Evolutionary conservation across 345 rosid genomes (phyloP).

Genomic region (Brassica cretica): DNA sequence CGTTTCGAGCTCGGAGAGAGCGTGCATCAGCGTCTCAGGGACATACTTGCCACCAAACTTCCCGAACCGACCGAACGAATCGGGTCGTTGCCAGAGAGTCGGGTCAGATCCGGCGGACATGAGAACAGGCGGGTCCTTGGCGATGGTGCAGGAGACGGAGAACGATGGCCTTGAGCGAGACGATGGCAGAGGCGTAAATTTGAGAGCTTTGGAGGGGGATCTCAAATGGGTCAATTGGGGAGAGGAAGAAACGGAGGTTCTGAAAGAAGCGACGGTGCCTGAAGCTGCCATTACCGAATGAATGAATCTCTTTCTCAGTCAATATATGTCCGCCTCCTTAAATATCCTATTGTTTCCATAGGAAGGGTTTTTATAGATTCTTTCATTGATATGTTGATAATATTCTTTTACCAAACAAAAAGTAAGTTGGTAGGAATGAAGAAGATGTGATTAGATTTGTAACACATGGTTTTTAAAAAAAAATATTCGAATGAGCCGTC

Average conservation of each 20-base stretch:
- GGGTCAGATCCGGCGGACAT: constrained; percentile 51
- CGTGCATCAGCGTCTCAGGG: constrained; percentile 91
- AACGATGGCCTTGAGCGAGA: constrained; percentile 28
- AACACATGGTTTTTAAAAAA: constrained; percentile 14
- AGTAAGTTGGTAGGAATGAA: constrained; percentile 18
- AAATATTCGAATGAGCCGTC: background rate
- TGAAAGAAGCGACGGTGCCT: constrained; percentile 36
- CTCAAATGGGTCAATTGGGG: constrained; percentile 18
- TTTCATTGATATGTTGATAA: too few relatives aligned
- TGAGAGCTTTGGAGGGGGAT: constrained; percentile 34
- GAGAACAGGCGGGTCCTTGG: constrained; percentile 45
- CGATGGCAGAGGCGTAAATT: constrained; percentile 32
- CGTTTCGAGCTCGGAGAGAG: constrained; percentile 78
- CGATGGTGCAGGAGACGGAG: constrained; percentile 53
- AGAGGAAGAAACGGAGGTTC: constrained; percentile 35
- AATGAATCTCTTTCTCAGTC: constrained; percentile 15
- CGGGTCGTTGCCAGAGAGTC: constrained; percentile 62
- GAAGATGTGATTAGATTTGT: background rate
- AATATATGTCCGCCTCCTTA: constrained; percentile 6
- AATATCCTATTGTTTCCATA: background rate
- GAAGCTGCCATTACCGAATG: constrained; percentile 34
- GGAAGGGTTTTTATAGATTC: constrained; percentile 20
- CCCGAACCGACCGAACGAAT: constrained; percentile 87
- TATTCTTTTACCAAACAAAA: background rate
- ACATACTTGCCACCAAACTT: constrained; percentile 92